Base-by-base conservation (phyloP, 1,139 yeast genomes). In the Hemisphaericaspora xylofermentans region DNA sequence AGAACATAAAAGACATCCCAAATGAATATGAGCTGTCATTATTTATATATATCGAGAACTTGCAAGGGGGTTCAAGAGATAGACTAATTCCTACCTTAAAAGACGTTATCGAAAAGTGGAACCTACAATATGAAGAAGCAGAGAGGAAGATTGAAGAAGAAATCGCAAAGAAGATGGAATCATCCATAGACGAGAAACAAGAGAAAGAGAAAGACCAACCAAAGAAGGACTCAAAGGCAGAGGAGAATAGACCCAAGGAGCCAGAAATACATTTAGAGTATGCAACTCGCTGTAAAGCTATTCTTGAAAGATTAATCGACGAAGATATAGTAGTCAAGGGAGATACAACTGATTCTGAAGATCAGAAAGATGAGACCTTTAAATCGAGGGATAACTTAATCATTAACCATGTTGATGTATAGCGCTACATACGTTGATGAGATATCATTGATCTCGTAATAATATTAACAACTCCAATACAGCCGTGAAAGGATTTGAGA, bases 61-160 rank as follows among this genome's bases (percentile, higher is more conserved):
- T 88, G 25, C 88, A 84, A 58, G 96, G 96, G 3, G 88, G 87
- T 0, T 76, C 87, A 5, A 66, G 82, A 47, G 77, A 68, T 15
- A 68, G 95, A 47, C 60, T 88, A 14, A 62, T 76, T 8, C 75
- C 67, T 4, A 81, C 78, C 13, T 74, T 84, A 55, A 64, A 61
- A 43, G 64, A 54, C 9, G 72, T 76, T 4, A 64, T 82, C 14
- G 59, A 58, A 1, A 61, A 66, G 38, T 86, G 94, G 93, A 85
- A 84, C 49, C 61, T 58, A 22, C 61, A 69, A 43, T 75, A 76
- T 17, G 64, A 58, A 36, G 63, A 62, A 17, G 73, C 72, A 10
- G 74, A 74, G 40, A 61, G 53, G 30, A 66, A 60, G 41, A 57
- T 72, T 21, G 68, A 68, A 42, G 60, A 61, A 43, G 67, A 69